A percentile compares a stretch with the other conserved stretches of the same genome.
Evolutionary conservation across 192 early-diverging fungal species (phyloP).

Genomic region (Cetraspora pellucida): DNA sequence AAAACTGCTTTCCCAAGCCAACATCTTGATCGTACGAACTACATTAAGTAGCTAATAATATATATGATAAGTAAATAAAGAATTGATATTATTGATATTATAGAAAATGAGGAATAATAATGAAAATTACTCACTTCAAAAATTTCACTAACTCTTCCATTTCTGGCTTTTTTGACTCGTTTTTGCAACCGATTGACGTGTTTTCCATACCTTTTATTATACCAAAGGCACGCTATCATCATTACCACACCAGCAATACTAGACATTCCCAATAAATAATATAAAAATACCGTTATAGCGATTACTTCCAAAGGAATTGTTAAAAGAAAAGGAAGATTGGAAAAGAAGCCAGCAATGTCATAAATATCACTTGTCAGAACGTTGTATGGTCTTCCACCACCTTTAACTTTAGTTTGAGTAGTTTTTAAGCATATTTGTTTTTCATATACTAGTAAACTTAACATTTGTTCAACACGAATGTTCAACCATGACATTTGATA

Average conservation of each 20-base stretch:
- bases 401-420: slow-evolving; percentile 46
- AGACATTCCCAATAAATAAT: slow-evolving; percentile 73
- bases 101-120: not conserved
- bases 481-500: slow-evolving; percentile 55
- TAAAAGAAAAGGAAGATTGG: slow-evolving; percentile 68
- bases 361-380: slow-evolving; percentile 74
- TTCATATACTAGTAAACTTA: slow-evolving; percentile 54
- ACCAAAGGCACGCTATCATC: slow-evolving; percentile 67
- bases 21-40: slow-evolving; percentile 92
- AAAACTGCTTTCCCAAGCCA: slow-evolving; percentile 78
- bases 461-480: slow-evolving; percentile 54
- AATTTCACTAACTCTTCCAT: slow-evolving; percentile 76
- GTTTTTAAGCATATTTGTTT: slow-evolving; percentile 50
- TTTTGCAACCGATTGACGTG: slow-evolving; percentile 57
- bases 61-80: not conserved
- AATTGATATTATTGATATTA: not conserved
- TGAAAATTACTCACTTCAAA: slow-evolving; percentile 58
- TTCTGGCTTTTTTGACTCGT: slow-evolving; percentile 59
- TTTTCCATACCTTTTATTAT: slow-evolving; percentile 57
- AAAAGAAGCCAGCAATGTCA: slow-evolving; percentile 58
- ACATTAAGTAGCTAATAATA: slow-evolving; percentile 54
- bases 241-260: slow-evolving; percentile 76
- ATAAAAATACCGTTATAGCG: slow-evolving; percentile 68
- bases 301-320: slow-evolving; percentile 68
- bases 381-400: slow-evolving; percentile 52